A percentile compares a stretch with the other conserved stretches of the same genome.
These are phyloP conservation scores for Orbilia oligospora DNA, from an alignment of 2,329 filamentous ascomycete species.

Conservation along the genomic window DNA sequence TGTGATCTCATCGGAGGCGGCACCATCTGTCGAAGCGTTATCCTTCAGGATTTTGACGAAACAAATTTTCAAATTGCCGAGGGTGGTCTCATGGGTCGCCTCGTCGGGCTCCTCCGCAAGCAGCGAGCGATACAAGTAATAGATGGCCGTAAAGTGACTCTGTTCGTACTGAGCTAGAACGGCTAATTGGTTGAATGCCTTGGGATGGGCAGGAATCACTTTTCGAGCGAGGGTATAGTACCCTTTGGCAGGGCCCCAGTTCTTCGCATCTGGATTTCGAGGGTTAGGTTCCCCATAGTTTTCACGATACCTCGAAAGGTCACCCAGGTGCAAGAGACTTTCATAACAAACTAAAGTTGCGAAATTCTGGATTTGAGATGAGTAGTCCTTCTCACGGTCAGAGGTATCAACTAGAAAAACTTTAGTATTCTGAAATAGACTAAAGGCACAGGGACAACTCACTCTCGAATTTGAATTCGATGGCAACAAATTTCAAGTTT, in stretches of 20 bases:
- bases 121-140: constrained; percentile 88
- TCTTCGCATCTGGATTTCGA: constrained; percentile 68
- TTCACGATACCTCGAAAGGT: constrained; percentile 90
- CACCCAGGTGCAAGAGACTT: constrained; percentile 87
- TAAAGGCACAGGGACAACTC: constrained; percentile 62
- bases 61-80: constrained; percentile 66
- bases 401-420: constrained; percentile 66
- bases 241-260: constrained; percentile 83
- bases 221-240: constrained; percentile 88
- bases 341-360: constrained; percentile 83
- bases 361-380: constrained; percentile 69
- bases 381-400: constrained; percentile 67
- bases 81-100: constrained; percentile 70
- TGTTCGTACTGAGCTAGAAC: constrained; percentile 84
- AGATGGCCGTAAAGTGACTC: constrained; percentile 86
- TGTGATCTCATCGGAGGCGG: constrained; percentile 76
- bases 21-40: constrained; percentile 65
- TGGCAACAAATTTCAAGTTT: constrained; percentile 74
- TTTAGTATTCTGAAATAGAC: constrained; percentile 29
- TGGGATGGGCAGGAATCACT: constrained; percentile 82
- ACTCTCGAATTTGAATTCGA: constrained; percentile 70
- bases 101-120: constrained; percentile 81
- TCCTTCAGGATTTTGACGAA: constrained; percentile 61
- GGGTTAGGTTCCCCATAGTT: constrained; percentile 69
- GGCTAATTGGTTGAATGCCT: constrained; percentile 89